These are phyloP conservation scores for Drosera capensis DNA, from an alignment of 148 eudicot species.

Conservation along the genomic window DNA sequence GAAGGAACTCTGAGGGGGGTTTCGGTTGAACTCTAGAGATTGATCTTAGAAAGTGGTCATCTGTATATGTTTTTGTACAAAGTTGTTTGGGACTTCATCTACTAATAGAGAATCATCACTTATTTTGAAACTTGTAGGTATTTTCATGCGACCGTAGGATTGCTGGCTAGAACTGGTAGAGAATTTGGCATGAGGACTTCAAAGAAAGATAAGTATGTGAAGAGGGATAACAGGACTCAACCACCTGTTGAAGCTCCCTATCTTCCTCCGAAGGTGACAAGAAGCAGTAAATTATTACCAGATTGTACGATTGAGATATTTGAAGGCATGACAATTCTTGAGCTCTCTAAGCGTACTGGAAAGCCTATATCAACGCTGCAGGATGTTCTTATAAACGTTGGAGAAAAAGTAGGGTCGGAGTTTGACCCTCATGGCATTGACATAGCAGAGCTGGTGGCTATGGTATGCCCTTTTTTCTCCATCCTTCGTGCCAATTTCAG, in stretches of 20 bases:
- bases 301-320: slow-evolving; percentile 68
- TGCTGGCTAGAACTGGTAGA: slow-evolving; percentile 24
- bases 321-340: slow-evolving; percentile 57
- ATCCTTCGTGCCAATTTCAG: no score
- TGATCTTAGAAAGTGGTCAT: no score
- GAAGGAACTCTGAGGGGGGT: no score
- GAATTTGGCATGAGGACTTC: slow-evolving; percentile 29
- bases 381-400: slow-evolving; percentile 59
- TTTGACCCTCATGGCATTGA: slow-evolving; percentile 79
- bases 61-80: no score
- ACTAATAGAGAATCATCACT: no score
- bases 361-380: slow-evolving; percentile 33
- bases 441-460: slow-evolving; percentile 83
- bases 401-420: slow-evolving; percentile 72
- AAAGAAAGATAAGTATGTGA: slow-evolving; percentile 40
- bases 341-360: slow-evolving; percentile 80
- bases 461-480: slow-evolving; percentile 43
- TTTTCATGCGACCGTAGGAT: slow-evolving; percentile 45
- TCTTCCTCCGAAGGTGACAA: slow-evolving; percentile 45
- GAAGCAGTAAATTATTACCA: slow-evolving; percentile 24
- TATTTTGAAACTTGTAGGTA: no score
- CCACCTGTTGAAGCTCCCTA: slow-evolving; percentile 80
- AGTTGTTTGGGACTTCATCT: no score
- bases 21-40: no score
- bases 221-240: slow-evolving; percentile 23